phyloP scores from a whole-genome alignment of 2,329 filamentous ascomycete species.

The Trichoderma sp. region DNA sequence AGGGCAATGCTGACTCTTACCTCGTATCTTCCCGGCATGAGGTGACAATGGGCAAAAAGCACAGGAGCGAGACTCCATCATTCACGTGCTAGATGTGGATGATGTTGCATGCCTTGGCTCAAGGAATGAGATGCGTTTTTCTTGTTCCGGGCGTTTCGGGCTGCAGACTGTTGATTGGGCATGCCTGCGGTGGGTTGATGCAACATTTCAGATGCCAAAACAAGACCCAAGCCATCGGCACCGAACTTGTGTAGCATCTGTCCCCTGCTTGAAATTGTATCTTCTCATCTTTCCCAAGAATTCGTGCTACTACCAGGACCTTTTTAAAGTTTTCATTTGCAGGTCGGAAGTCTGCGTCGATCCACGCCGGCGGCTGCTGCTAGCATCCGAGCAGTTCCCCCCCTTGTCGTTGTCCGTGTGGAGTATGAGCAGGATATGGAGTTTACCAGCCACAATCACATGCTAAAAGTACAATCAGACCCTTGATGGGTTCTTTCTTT shows the following conservation, averaged over 20 bases:
- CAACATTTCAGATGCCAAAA: background rate
- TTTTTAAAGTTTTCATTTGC: conserved; percentile 15
- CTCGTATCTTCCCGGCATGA: conserved; percentile 24
- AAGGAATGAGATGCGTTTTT: background rate
- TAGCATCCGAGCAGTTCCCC: background rate
- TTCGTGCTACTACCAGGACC: background rate
- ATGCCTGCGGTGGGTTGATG: background rate
- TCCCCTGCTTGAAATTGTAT: background rate
- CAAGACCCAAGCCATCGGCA: conserved; percentile 5
- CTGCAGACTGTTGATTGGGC: conserved; percentile 13
- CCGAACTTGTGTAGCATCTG: background rate
- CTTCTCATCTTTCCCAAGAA: too few species aligned
- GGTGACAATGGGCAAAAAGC: background rate
- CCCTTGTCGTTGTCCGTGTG: conserved; percentile 10
- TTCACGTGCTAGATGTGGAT: conserved; percentile 10
- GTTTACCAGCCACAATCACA: conserved; percentile 40
- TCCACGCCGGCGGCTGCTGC: conserved; percentile 8
- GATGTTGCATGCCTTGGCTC: conserved; percentile 18
- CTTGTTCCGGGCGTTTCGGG: background rate
- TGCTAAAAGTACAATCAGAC: conserved; percentile 32
- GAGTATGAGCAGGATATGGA: conserved; percentile 7
- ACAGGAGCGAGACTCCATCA: background rate
- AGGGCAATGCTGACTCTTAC: conserved; percentile 4
- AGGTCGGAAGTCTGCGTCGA: conserved; percentile 26
- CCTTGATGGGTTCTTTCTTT: background rate